Evolutionary conservation across 441 rosid species (phyloP).

Genomic region (Omphalea diandra): DNA sequence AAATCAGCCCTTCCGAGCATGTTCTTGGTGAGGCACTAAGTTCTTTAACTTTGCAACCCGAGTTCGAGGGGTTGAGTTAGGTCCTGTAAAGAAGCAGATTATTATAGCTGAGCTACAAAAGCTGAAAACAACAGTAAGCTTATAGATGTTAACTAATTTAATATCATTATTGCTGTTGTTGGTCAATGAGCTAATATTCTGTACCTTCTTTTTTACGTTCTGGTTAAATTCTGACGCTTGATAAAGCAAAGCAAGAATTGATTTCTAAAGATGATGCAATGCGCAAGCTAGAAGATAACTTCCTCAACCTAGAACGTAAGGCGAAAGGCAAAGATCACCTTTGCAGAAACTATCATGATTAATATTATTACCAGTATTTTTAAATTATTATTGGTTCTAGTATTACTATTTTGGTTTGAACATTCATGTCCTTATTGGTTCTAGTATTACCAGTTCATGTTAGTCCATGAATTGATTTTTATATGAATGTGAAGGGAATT

Average conservation of each 20-base stretch:
- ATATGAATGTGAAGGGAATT: too few species aligned
- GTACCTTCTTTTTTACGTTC: not conserved
- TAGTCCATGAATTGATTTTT: too few species aligned
- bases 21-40: conserved; percentile 72
- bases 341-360: conserved; percentile 51
- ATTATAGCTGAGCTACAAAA: conserved; percentile 54
- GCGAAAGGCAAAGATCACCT: conserved; percentile 57
- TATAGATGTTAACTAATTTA: not conserved
- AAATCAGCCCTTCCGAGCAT: conserved; percentile 73
- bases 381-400: too few species aligned
- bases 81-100: conserved; percentile 69
- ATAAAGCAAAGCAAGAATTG: conserved; percentile 68
- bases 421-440: too few species aligned
- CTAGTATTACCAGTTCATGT: too few species aligned
- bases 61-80: conserved; percentile 72
- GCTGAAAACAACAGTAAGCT: conserved; percentile 57
- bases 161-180: not conserved
- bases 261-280: conserved; percentile 66
- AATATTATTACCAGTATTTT: too few species aligned
- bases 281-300: conserved; percentile 63
- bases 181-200: not conserved
- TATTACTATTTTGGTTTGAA: too few species aligned
- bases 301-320: conserved; percentile 59
- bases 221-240: conserved; percentile 44
- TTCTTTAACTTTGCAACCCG: conserved; percentile 82